Percentiles rank a stretch among this genome's conserved stretches.
Evolutionary conservation across 192 early-diverging fungal species (phyloP).

Genomic region (Pilaira anomala): DNA sequence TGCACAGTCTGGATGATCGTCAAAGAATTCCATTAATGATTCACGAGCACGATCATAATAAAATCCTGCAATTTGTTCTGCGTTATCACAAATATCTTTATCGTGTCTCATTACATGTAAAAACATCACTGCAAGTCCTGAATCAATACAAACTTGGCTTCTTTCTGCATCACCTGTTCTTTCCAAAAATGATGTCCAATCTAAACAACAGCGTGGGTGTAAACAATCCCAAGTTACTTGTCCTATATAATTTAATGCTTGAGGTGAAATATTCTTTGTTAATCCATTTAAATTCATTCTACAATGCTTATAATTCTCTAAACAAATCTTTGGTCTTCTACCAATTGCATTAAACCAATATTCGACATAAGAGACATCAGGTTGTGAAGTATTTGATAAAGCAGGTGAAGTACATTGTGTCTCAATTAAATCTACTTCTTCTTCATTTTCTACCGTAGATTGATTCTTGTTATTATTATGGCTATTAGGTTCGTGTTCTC

Average conservation of each 20-base stretch:
- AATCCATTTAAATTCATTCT: constrained; percentile 16
- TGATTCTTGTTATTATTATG: not conserved
- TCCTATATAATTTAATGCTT: constrained; percentile 27
- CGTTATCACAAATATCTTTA: constrained; percentile 27
- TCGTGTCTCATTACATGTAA: constrained; percentile 36
- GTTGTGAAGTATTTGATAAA: not conserved
- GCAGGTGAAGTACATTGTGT: constrained; percentile 9
- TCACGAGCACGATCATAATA: constrained; percentile 34
- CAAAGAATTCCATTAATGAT: constrained; percentile 34
- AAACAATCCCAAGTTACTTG: constrained; percentile 40
- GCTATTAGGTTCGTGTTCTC: not conserved
- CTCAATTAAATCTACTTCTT: constrained; percentile 10
- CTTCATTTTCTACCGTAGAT: not conserved
- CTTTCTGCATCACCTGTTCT: constrained; percentile 28
- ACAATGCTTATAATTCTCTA: constrained; percentile 17
- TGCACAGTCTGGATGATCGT: constrained; percentile 28
- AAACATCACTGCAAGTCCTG: constrained; percentile 35
- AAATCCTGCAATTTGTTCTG: constrained; percentile 19
- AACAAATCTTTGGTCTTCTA: constrained; percentile 4
- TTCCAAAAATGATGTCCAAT: constrained; percentile 36
- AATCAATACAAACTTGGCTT: constrained; percentile 37
- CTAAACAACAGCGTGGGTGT: constrained; percentile 31
- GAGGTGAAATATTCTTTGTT: constrained; percentile 26
- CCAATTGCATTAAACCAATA: constrained; percentile 23
- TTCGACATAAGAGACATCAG: constrained; percentile 4